Evolutionary conservation across 2,329 filamentous ascomycete genomes (phyloP).

Genomic region (Thelonectria blattea): DNA sequence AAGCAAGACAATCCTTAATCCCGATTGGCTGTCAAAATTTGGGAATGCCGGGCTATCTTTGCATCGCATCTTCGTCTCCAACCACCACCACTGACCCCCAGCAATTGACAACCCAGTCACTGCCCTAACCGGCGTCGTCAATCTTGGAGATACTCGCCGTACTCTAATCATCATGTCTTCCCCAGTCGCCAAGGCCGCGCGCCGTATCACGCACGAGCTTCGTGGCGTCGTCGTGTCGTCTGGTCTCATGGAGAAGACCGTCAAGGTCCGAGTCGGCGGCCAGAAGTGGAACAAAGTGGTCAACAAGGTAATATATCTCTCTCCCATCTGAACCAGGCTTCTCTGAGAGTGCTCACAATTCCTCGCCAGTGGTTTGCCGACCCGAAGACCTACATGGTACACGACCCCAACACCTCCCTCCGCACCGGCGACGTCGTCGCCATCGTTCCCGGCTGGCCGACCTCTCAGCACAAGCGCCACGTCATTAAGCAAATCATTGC

Average conservation of each 20-base stretch:
- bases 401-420: slow-evolving; percentile 78
- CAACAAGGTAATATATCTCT: slow-evolving; percentile 64
- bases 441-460: slow-evolving; percentile 70
- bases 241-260: slow-evolving; percentile 78
- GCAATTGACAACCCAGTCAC: slow-evolving; percentile 23
- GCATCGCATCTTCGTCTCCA: slow-evolving; percentile 11
- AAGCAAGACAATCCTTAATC: background rate
- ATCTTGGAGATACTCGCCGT: background rate
- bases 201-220: slow-evolving; percentile 56
- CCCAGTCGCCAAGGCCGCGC: slow-evolving; percentile 49
- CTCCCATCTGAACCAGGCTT: background rate
- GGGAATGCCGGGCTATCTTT: slow-evolving; percentile 17
- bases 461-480: slow-evolving; percentile 71
- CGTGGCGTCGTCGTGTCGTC: slow-evolving; percentile 78
- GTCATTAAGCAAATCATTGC: slow-evolving; percentile 78
- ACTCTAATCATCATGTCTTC: slow-evolving; percentile 46
- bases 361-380: slow-evolving; percentile 68
- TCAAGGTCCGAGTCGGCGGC: slow-evolving; percentile 76
- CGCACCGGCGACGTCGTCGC: slow-evolving; percentile 77
- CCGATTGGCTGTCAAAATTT: slow-evolving; percentile 35
- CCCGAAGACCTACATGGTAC: slow-evolving; percentile 71
- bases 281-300: slow-evolving; percentile 76
- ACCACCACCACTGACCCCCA: slow-evolving; percentile 10
- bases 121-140: slow-evolving; percentile 3
- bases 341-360: slow-evolving; percentile 5